phyloP scores from a whole-genome alignment of 2,329 filamentous ascomycete species.

The Fusarium sublunatum region DNA sequence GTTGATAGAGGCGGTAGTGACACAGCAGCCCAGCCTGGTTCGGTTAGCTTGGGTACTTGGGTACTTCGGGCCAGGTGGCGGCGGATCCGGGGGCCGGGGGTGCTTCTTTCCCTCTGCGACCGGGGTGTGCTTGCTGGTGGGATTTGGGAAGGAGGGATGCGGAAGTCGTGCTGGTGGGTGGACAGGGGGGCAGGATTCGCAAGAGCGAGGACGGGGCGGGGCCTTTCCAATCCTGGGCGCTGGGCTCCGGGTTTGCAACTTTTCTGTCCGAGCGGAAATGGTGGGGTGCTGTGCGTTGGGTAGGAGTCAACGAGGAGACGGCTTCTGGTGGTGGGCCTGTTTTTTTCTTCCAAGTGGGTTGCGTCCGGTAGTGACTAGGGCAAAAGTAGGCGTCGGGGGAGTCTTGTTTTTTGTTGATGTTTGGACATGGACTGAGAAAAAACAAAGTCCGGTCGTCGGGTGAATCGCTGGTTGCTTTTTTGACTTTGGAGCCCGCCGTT shows the following conservation, averaged over 20 bases:
- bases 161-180: conserved; percentile 24
- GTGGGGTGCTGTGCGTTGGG: conserved; percentile 33
- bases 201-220: conserved; percentile 32
- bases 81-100: conserved; percentile 41
- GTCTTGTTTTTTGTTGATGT: conserved; percentile 39
- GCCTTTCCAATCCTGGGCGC: conserved; percentile 18
- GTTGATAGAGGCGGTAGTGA: conserved; percentile 38
- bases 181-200: conserved; percentile 22
- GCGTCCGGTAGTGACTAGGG: conserved; percentile 19
- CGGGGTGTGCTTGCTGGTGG: conserved; percentile 14
- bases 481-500: conserved; percentile 17
- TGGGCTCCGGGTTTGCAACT: conserved; percentile 31
- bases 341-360: conserved; percentile 32
- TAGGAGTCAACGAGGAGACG: conserved; percentile 33
- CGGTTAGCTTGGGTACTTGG: conserved; percentile 22
- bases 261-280: conserved; percentile 36
- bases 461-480: conserved; percentile 26
- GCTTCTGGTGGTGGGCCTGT: conserved; percentile 22
- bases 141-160: conserved; percentile 17
- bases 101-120: conserved; percentile 19
- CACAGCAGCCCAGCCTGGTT: conserved; percentile 22
- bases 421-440: conserved; percentile 18
- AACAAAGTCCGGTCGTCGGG: conserved; percentile 32
- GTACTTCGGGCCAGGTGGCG: conserved; percentile 36
- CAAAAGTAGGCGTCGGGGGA: conserved; percentile 11